Conservation (phyloP, 768 basidiomycete genomes). For the Lepiota brunneoincarnata region DNA sequence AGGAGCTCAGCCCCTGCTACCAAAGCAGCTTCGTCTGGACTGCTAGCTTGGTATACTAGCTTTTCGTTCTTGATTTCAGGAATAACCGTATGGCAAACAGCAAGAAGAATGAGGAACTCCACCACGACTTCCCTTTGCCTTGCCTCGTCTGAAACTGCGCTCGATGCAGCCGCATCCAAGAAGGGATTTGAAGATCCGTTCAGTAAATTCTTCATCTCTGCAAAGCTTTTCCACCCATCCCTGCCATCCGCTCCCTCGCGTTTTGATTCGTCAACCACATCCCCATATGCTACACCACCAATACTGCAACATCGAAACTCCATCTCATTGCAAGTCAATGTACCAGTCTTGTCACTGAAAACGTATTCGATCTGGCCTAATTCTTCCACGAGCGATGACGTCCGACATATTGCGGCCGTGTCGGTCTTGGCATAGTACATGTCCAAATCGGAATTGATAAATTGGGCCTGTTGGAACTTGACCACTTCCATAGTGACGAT, state of each 20-base stretch:
- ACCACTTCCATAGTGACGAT: conserved; percentile 99
- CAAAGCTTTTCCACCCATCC: conserved; percentile 77
- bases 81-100: conserved; percentile 98
- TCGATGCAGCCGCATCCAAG: conserved; percentile 37
- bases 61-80: conserved; percentile 90
- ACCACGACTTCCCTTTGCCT: conserved; percentile 44
- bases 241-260: conserved; percentile 57
- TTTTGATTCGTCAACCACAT: conserved; percentile 85
- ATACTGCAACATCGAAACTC: conserved; percentile 91
- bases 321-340: conserved; percentile 97
- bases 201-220: conserved; percentile 60
- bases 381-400: conserved; percentile 96
- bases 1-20: conserved; percentile 91
- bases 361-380: conserved; percentile 97
- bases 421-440: conserved; percentile 97
- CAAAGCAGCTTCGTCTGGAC: conserved; percentile 96
- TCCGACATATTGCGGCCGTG: conserved; percentile 96
- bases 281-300: conserved; percentile 86
- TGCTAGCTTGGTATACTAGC: conserved; percentile 92
- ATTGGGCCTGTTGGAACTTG: conserved; percentile 95
- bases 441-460: conserved; percentile 97
- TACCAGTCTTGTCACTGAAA: conserved; percentile 94
- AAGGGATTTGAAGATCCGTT: conserved; percentile 60
- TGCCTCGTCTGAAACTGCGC: conserved; percentile 34
- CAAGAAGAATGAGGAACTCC: conserved; percentile 80